Evolutionary conservation across 2,329 filamentous ascomycete species (phyloP), one percentile per base, ranked within the genome.

Genomic region (Ascochyta clinopodiicola): DNA sequence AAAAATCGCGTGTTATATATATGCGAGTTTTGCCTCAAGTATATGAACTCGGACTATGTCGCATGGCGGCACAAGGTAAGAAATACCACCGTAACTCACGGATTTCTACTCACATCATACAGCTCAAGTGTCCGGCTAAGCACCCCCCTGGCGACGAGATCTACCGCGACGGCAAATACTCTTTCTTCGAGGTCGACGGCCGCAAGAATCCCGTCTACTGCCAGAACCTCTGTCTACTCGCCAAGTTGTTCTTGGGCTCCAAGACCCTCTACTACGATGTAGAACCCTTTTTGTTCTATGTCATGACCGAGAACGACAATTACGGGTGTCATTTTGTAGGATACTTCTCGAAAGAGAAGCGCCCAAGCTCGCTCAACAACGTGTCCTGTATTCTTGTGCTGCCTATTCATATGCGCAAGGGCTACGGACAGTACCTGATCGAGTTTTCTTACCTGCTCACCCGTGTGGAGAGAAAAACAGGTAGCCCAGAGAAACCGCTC

Each of bases 281-380:
- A 2, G 94, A 98, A 64, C 95, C 94, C 0, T 98, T 98, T 74
- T 78, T 98, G 6, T 98, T 98, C 79, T 98, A 98, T 74, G 93
- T 97, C 66, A 91, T 98, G 79, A 96, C 92, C 62, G 95, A 96
- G 67, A 94, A 93, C 66, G 91, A 97, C 69, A 89, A 95, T 51
- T 85, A 89, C 17, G 94, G 94, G 17, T 97, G 95, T 71, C 95
- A 97, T 73, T 95, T 99, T 64, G 94, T 98, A 24, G 95, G 95
- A n/a, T 99, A 99, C 73, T 99, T 99, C 69, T 98, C 95, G 45
- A 99, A 99, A 75, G 95, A 99, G 78, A 99, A 99, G 78, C 85
- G 96, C 38, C 89, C 92, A 2, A 94, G 91, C 75, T 96, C 92
- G 58, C 89, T 93, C 66, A 98, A 99, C 76, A 99, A 99, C 63